Evolutionary conservation across 2,329 filamentous ascomycete species (phyloP), one percentile per base, ranked within the genome.

Genomic region (Clarireedia monteithiana): DNA sequence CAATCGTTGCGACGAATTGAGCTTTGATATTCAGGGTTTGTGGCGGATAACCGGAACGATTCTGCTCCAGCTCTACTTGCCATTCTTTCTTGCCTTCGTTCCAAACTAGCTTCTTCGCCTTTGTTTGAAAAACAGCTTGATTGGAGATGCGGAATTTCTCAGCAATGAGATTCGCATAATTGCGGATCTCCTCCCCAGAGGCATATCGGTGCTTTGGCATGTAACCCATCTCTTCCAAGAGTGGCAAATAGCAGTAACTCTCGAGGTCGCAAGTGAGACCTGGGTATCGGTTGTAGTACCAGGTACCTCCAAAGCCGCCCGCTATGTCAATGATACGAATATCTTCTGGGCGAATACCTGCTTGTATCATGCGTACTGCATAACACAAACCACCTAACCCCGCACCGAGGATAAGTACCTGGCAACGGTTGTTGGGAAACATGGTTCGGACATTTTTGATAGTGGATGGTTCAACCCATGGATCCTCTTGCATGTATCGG

Each of bases 281-380:
- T 0, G 75, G 74, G 57, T 76, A 77, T 5, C 70, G 67, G 52
- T 77, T 77, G 72, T 72, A 77, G 60, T 75, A 77, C 68, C 75
- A 77, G 1, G 73, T 75, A 0, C 75, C 75, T 4, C 75, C 75
- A 63, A 76, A 77, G 9, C 72, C 74, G 4, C 72, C 74, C 1
- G 27, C 46, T 6, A n/a, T 7, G 20, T 48, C 27, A 23, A 36
- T 17, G 5, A 48, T 34, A 10, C 47, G 47, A 17, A 49, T 36
- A 23, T 49, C 47, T 17, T 36, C 26, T 4, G n/a, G 6, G 6
- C 6, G 47, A 36, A 49, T 39, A n/a, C 26, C 47, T n/a, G 15
- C 14, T 4, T 36, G n/a, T 9, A 9, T 5, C 15, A 38, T 48
- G 7, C 30, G 27, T 7, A 49, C 26, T 6, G 30, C 27, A 49